Conservation (phyloP, 805 yeast genomes). For the Metschnikowia drakensbergensis region DNA sequence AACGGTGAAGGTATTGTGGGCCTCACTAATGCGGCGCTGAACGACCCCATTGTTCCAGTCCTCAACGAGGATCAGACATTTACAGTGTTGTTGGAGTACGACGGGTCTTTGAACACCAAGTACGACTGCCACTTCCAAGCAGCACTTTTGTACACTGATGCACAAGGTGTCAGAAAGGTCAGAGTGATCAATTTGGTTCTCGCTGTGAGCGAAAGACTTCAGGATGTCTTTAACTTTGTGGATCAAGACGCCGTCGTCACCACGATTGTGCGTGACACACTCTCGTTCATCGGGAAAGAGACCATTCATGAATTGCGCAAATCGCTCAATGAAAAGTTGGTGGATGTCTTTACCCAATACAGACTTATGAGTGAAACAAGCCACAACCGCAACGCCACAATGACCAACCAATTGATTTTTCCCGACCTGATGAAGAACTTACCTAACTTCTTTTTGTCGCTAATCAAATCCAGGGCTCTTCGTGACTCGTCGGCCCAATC, state of each 20-base stretch:
- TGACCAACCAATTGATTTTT: slow-evolving; percentile 62
- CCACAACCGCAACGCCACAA: slow-evolving; percentile 32
- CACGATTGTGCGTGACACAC: slow-evolving; percentile 37
- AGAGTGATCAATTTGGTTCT: slow-evolving; percentile 83
- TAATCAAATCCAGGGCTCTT: slow-evolving; percentile 65
- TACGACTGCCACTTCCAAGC: slow-evolving; percentile 88
- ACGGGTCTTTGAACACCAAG: slow-evolving; percentile 65
- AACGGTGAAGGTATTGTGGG: slow-evolving; percentile 19
- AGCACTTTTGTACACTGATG: slow-evolving; percentile 80
- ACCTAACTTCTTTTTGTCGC: slow-evolving; percentile 62
- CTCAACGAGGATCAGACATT: slow-evolving; percentile 60
- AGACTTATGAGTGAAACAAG: slow-evolving; percentile 43
- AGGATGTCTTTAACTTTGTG: slow-evolving; percentile 71
- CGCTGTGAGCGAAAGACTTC: slow-evolving; percentile 70
- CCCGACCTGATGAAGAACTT: slow-evolving; percentile 78
- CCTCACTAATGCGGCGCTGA: slow-evolving; percentile 21
- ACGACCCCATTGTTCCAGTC: slow-evolving; percentile 69
- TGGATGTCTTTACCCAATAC: slow-evolving; percentile 48
- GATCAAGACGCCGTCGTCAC: slow-evolving; percentile 55
- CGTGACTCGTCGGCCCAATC: slow-evolving; percentile 44
- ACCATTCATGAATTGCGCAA: slow-evolving; percentile 36
- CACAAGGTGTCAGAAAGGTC: slow-evolving; percentile 72
- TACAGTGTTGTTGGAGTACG: slow-evolving; percentile 71
- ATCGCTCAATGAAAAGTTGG: slow-evolving; percentile 37
- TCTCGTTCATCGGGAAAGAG: slow-evolving; percentile 40